Percentiles rank a stretch among this genome's conserved stretches.
Conservation (phyloP, 179 eudicot species). For the Drosera spatulata region DNA sequence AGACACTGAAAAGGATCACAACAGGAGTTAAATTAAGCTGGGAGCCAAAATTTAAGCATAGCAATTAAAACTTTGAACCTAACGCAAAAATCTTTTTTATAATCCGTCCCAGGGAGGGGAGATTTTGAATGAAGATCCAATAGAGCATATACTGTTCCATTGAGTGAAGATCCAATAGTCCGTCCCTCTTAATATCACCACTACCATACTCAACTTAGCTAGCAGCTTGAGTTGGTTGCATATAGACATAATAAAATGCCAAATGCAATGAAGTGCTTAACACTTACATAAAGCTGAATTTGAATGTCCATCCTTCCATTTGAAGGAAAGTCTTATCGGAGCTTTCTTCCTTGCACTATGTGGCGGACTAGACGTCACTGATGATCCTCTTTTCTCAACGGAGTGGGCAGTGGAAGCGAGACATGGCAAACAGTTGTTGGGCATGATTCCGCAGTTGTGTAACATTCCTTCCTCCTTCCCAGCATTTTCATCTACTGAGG, state of each 20-base stretch:
- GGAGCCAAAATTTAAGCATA: too few relatives aligned
- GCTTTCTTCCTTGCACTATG: conserved; percentile 49
- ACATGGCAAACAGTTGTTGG: conserved; percentile 86
- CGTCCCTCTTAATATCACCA: too few relatives aligned
- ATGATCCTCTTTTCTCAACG: conserved; percentile 65
- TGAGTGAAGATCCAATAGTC: too few relatives aligned
- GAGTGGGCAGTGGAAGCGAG: conserved; percentile 61
- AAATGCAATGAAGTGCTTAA: neutral
- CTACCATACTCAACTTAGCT: too few relatives aligned
- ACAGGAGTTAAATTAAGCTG: too few relatives aligned
- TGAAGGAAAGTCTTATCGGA: conserved; percentile 55
- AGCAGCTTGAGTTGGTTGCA: too few relatives aligned
- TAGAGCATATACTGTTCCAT: too few relatives aligned
- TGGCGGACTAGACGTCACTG: conserved; percentile 49
- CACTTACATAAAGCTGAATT: conserved; percentile 51
- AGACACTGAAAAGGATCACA: conserved; percentile 34
- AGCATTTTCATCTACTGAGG: conserved; percentile 40
- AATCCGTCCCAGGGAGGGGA: too few relatives aligned
- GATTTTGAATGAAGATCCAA: too few relatives aligned
- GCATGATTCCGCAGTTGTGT: conserved; percentile 75
- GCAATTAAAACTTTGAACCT: too few relatives aligned
- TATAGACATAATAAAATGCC: too few relatives aligned
- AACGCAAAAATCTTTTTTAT: too few relatives aligned
- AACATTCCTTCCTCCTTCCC: conserved; percentile 40
- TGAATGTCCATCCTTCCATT: conserved; percentile 74